These are phyloP conservation scores for Symmetrospora coprosmae DNA, from an alignment of 768 basidiomycete genomes.

Conservation along the genomic window DNA sequence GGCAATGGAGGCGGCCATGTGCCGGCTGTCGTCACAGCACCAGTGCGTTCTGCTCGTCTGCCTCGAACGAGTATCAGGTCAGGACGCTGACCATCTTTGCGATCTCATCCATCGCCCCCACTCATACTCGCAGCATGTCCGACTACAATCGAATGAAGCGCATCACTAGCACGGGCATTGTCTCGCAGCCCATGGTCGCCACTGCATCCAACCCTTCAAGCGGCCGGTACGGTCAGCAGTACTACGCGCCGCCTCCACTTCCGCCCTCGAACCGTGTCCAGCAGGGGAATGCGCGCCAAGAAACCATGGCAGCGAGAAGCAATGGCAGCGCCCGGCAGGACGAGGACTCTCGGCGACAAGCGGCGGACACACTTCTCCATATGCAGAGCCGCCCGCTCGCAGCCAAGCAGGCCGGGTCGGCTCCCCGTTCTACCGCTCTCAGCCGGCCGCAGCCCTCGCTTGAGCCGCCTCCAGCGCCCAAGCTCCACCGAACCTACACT, in stretches of 20 bases:
- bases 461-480: background rate
- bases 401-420: too few species aligned
- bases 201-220: background rate
- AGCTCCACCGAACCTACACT: slow-evolving; percentile 15
- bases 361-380: background rate
- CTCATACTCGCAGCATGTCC: slow-evolving; percentile 4
- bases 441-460: background rate
- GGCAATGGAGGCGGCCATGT: background rate
- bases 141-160: slow-evolving; percentile 19
- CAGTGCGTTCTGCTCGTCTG: slow-evolving; percentile 2
- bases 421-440: background rate
- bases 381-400: background rate
- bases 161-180: background rate
- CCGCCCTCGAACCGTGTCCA: background rate
- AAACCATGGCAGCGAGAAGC: background rate
- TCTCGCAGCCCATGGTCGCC: background rate
- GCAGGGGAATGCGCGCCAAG: background rate
- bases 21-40: slow-evolving; percentile 14
- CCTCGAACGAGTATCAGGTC: background rate
- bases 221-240: background rate
- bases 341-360: background rate
- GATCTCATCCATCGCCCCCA: background rate
- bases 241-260: too few species aligned
- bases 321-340: background rate
- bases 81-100: background rate